phyloP scores from a whole-genome alignment of 352 stramenopile genomes.

The Phytophthora sojae region DNA sequence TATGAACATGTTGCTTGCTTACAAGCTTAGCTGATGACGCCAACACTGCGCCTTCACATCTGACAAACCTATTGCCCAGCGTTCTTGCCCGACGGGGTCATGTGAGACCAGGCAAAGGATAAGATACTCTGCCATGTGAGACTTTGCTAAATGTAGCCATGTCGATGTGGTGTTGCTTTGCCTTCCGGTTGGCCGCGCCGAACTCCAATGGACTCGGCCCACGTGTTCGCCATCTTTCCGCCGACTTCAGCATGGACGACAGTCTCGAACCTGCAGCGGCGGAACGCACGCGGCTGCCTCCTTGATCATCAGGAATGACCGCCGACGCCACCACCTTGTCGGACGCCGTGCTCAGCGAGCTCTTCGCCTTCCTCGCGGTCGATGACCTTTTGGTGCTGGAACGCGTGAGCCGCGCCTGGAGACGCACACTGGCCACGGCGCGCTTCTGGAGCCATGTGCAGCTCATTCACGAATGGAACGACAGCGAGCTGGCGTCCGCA shows the following conservation, averaged over 20 bases:
- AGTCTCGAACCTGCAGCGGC: constrained; percentile 33
- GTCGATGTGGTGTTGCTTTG: constrained; percentile 20
- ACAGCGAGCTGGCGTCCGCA: constrained; percentile 30
- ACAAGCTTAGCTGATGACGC: not conserved
- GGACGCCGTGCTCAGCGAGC: constrained; percentile 38
- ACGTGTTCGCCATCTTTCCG: constrained; percentile 18
- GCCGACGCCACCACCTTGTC: constrained; percentile 19
- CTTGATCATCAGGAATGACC: constrained; percentile 24
- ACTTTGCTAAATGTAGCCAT: constrained; percentile 20
- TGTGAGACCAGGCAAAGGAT: not conserved
- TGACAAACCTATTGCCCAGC: not conserved
- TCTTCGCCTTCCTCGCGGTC: constrained; percentile 60
- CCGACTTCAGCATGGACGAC: not conserved
- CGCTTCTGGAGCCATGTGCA: constrained; percentile 45
- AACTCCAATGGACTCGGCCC: constrained; percentile 33
- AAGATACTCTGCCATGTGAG: not conserved
- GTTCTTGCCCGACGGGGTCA: not conserved
- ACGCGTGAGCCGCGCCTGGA: constrained; percentile 48
- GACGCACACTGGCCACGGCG: constrained; percentile 31
- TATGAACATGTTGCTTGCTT: not conserved
- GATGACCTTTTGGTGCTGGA: constrained; percentile 66
- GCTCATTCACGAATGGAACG: constrained; percentile 45
- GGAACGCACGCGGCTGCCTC: constrained; percentile 5
- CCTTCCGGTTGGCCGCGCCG: constrained; percentile 18
- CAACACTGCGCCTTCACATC: not conserved